A percentile compares a stretch with the other conserved stretches of the same genome.
Evolutionary conservation across 768 basidiomycete genomes (phyloP).

Genomic region (Kwoniella bestiolae): DNA sequence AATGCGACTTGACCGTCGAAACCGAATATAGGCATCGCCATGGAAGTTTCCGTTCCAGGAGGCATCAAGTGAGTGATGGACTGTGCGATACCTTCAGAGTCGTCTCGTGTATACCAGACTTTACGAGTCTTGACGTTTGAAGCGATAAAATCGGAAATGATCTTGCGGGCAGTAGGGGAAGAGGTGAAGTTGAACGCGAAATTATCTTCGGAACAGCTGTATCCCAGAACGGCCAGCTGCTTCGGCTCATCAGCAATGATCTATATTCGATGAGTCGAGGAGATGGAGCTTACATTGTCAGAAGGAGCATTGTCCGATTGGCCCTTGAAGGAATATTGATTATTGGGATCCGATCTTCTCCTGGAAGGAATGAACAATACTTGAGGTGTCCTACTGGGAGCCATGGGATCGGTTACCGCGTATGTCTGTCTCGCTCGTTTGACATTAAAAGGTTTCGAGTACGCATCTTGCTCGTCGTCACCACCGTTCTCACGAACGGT

Average conservation of each 20-base stretch:
- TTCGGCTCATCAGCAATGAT: conserved; percentile 6
- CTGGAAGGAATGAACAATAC: conserved; percentile 44
- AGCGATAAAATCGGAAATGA: conserved; percentile 54
- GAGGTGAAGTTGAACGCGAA: conserved; percentile 52
- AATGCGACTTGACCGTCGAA: conserved; percentile 54
- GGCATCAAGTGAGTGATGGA: conserved; percentile 52
- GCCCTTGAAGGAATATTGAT: background rate
- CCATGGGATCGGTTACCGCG: conserved; percentile 36
- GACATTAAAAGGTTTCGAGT: conserved; percentile 25
- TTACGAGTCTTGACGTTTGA: conserved; percentile 50
- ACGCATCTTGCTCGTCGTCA: conserved; percentile 32
- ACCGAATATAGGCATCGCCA: conserved; percentile 55
- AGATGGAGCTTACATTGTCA: conserved; percentile 21
- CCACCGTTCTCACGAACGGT: background rate
- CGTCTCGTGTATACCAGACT: conserved; percentile 54
- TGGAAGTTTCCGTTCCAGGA: conserved; percentile 45
- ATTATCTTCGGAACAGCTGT: conserved; percentile 36
- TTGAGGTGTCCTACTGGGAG: conserved; percentile 43
- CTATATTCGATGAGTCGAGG: background rate
- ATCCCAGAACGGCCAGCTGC: conserved; percentile 51
- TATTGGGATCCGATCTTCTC: conserved; percentile 17
- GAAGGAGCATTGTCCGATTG: background rate
- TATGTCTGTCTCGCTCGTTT: conserved; percentile 35
- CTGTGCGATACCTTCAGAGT: conserved; percentile 46
- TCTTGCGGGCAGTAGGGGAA: conserved; percentile 41